Percentiles rank a stretch among this genome's conserved stretches.
phyloP scores from a whole-genome alignment of 345 rosid genomes.

The Punica granatum region DNA sequence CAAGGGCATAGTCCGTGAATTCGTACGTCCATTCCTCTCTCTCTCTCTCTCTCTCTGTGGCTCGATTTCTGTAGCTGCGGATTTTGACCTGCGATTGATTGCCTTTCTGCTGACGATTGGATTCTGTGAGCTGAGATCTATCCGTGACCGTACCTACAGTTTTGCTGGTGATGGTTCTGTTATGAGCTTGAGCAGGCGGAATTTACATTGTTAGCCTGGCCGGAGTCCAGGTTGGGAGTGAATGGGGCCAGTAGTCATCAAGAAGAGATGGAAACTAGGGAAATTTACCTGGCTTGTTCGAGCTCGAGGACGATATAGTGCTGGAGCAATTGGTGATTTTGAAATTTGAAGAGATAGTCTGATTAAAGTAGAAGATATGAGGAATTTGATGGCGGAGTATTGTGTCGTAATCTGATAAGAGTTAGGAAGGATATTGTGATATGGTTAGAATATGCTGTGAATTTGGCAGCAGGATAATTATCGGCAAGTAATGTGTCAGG shows the following conservation, averaged over 20 bases:
- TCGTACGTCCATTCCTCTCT: slow-evolving; percentile 24
- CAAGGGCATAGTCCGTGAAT: slow-evolving; percentile 85
- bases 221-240: not conserved
- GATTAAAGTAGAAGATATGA: not conserved
- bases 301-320: not conserved
- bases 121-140: not conserved
- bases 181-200: not conserved
- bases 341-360: not conserved
- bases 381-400: not conserved
- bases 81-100: not conserved
- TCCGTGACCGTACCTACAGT: not conserved
- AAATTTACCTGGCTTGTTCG: not conserved
- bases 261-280: not conserved
- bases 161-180: not conserved
- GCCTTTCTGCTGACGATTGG: not conserved
- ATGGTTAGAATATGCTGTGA: not conserved
- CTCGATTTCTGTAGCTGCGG: not conserved
- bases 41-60: not conserved
- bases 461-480: not conserved
- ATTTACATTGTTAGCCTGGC: not conserved
- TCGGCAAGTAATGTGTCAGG: not conserved
- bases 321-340: not conserved
- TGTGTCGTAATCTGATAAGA: not conserved
- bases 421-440: not conserved
- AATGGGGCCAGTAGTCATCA: not conserved